Evolutionary conservation across 805 yeast species (phyloP).

Genomic region (Pichia paraexigua): DNA sequence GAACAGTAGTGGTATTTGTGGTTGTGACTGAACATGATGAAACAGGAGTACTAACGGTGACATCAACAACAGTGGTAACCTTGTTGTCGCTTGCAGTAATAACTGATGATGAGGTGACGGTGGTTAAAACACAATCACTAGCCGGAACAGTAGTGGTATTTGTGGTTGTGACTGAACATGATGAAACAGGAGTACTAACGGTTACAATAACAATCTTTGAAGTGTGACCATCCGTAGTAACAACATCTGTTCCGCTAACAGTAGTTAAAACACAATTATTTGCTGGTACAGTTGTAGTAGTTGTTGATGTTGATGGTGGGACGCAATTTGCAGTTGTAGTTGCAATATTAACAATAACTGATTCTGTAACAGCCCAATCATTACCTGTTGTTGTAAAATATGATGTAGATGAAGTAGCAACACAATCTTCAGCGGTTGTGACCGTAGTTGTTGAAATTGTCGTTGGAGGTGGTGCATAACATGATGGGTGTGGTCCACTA

Average conservation of each 20-base stretch:
- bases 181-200: not conserved
- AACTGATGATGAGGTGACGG: not conserved
- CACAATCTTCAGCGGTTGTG: not conserved
- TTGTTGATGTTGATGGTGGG: not conserved
- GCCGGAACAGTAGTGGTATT: not conserved
- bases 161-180: not conserved
- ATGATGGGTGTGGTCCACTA: constrained; percentile 2
- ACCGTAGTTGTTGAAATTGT: not conserved
- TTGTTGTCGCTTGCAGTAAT: not conserved
- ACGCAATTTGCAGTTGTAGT: not conserved
- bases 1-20: not conserved
- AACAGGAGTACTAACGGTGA: not conserved
- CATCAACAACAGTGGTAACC: not conserved
- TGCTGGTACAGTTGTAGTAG: not conserved
- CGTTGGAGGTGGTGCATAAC: constrained; percentile 4
- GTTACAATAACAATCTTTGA: not conserved
- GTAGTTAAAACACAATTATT: not conserved
- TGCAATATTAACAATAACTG: not conserved
- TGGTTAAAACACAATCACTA: not conserved
- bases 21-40: not conserved
- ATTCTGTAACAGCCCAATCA: not conserved
- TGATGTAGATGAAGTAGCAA: not conserved
- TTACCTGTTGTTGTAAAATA: not conserved
- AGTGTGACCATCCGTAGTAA: not conserved
- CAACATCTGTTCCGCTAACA: not conserved